A percentile compares a stretch with the other conserved stretches of the same genome.
phyloP scores from a whole-genome alignment of 257 asterid species.

The Fraxinus pennsylvanica region DNA sequence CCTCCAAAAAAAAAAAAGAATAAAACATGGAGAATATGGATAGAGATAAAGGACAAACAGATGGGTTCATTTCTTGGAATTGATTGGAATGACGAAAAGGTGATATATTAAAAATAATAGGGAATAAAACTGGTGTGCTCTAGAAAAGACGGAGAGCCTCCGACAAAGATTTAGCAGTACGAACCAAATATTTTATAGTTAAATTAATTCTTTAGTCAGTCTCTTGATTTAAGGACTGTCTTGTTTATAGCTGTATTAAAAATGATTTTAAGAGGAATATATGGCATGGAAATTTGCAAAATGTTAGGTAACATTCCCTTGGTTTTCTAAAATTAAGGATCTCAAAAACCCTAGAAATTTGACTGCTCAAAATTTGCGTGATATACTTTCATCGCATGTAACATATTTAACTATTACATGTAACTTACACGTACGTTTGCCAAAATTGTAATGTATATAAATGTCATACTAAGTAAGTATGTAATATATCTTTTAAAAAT shows the following conservation, averaged over 20 bases:
- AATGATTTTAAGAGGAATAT: slow-evolving; percentile 22
- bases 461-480: neutral
- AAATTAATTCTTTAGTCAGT: slow-evolving; percentile 10
- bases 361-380: slow-evolving; percentile 17
- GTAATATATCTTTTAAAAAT: neutral
- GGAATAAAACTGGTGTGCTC: slow-evolving; percentile 27
- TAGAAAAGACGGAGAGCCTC: slow-evolving; percentile 35
- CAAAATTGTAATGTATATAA: neutral
- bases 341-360: slow-evolving; percentile 26
- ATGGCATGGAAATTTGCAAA: slow-evolving; percentile 26
- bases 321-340: slow-evolving; percentile 21
- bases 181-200: slow-evolving; percentile 29
- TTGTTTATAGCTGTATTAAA: slow-evolving; percentile 29
- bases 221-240: slow-evolving; percentile 35
- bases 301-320: slow-evolving; percentile 19
- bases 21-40: slow-evolving; percentile 30
- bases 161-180: slow-evolving; percentile 53
- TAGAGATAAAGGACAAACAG: slow-evolving; percentile 38
- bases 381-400: neutral
- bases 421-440: slow-evolving; percentile 18
- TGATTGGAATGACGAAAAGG: slow-evolving; percentile 22
- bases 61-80: slow-evolving; percentile 28
- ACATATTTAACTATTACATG: neutral
- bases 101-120: neutral
- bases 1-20: neutral